A percentile compares a stretch with the other conserved stretches of the same genome.
Conservation (phyloP, 2,329 filamentous ascomycete species). For the Botrytis tulipae region DNA sequence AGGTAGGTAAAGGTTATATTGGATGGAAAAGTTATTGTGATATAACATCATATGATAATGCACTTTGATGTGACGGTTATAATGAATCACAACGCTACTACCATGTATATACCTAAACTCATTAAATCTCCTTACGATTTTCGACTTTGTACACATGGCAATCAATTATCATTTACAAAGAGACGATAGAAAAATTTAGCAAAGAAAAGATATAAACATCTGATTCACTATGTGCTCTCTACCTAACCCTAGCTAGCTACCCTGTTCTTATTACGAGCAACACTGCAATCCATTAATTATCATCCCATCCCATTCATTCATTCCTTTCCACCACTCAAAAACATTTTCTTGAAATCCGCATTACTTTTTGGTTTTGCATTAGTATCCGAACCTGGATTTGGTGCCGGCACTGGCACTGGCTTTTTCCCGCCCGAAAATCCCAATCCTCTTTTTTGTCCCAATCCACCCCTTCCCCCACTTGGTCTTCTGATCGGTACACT, state of each 20-base stretch:
- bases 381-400: conserved; percentile 14
- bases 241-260: background rate
- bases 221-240: conserved; percentile 12
- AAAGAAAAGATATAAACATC: conserved; percentile 6
- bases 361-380: conserved; percentile 47
- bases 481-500: conserved; percentile 38
- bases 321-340: conserved; percentile 33
- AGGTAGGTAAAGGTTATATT: too few relatives aligned
- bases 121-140: background rate
- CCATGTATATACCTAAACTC: background rate
- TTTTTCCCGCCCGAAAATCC: conserved; percentile 33
- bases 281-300: background rate
- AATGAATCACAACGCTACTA: too few relatives aligned
- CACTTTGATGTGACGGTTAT: too few relatives aligned
- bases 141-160: background rate
- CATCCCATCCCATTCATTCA: conserved; percentile 9
- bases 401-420: background rate
- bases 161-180: background rate
- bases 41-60: too few relatives aligned
- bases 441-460: conserved; percentile 39
- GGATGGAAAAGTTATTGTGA: too few relatives aligned
- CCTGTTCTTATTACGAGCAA: too few relatives aligned
- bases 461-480: conserved; percentile 40
- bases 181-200: background rate
- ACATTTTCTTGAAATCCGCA: conserved; percentile 54